Evolutionary conservation across 495 filamentous ascomycete species (phyloP).

Genomic region (Daldinia decipiens): DNA sequence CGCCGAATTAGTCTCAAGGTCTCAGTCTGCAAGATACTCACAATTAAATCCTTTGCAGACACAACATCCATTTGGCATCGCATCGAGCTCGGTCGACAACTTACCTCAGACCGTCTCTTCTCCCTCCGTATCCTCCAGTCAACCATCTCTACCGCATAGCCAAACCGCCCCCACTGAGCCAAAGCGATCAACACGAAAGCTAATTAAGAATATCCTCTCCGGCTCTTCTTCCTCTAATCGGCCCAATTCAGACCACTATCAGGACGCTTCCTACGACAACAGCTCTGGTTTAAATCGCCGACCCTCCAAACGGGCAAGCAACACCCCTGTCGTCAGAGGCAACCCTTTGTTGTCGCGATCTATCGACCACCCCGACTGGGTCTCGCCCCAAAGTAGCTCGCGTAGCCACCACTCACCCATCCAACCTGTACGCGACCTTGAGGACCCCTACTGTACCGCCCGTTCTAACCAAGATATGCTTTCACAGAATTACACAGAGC

Average conservation of each 20-base stretch:
- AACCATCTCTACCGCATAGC: constrained; percentile 47
- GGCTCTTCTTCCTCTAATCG: constrained; percentile 51
- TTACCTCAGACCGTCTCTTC: constrained; percentile 50
- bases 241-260: constrained; percentile 50
- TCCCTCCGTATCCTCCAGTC: constrained; percentile 42
- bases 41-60: constrained; percentile 48
- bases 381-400: constrained; percentile 51
- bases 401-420: constrained; percentile 56
- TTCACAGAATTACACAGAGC: constrained; percentile 53
- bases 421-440: constrained; percentile 56
- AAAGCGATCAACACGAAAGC: constrained; percentile 57
- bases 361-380: constrained; percentile 56
- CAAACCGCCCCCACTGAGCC: constrained; percentile 51
- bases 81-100: constrained; percentile 54
- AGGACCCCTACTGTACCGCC: constrained; percentile 49
- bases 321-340: constrained; percentile 45
- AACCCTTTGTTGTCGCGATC: constrained; percentile 41
- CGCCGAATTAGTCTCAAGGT: constrained; percentile 50
- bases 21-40: constrained; percentile 51
- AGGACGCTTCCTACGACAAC: constrained; percentile 56
- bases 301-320: constrained; percentile 61
- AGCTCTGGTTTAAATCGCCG: constrained; percentile 54
- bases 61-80: constrained; percentile 38
- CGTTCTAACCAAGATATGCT: constrained; percentile 54
- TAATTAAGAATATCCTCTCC: constrained; percentile 58